Conservation (phyloP, 208 protist species). For the Crithidia expoeki region DNA sequence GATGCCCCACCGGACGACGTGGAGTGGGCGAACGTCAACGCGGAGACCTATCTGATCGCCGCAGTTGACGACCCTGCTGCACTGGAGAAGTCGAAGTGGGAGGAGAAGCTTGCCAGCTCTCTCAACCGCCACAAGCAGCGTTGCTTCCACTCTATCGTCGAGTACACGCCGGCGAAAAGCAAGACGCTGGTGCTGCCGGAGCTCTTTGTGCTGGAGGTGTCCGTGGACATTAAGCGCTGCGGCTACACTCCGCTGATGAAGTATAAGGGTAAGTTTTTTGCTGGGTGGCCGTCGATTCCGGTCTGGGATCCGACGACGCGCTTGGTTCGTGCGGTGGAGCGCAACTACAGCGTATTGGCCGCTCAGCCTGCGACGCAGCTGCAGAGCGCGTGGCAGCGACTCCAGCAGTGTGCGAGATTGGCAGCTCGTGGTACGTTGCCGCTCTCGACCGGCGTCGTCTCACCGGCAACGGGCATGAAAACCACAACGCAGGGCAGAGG, state of each 20-base stretch:
- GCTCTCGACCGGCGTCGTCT: background rate
- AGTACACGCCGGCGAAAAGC: slow-evolving; percentile 27
- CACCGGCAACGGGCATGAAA: background rate
- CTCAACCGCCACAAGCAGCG: slow-evolving; percentile 40
- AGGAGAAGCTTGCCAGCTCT: slow-evolving; percentile 26
- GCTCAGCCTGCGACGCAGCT: slow-evolving; percentile 15
- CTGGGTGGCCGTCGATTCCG: slow-evolving; percentile 72
- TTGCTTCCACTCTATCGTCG: slow-evolving; percentile 45
- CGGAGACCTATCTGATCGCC: slow-evolving; percentile 51
- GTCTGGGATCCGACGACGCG: slow-evolving; percentile 60
- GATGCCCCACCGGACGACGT: slow-evolving; percentile 7
- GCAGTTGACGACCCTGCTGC: slow-evolving; percentile 31
- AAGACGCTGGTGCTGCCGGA: slow-evolving; percentile 39
- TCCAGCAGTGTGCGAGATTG: slow-evolving; percentile 3
- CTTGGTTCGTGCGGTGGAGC: slow-evolving; percentile 41
- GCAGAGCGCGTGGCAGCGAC: slow-evolving; percentile 11
- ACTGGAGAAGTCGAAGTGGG: slow-evolving; percentile 40
- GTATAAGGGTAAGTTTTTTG: slow-evolving; percentile 75
- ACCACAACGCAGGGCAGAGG: slow-evolving; percentile 1
- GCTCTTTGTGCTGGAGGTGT: slow-evolving; percentile 60
- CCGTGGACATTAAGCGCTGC: slow-evolving; percentile 58
- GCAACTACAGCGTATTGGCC: slow-evolving; percentile 56
- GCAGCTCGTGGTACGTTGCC: background rate
- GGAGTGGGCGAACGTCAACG: slow-evolving; percentile 22
- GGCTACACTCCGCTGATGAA: slow-evolving; percentile 31